Conservation (phyloP, 352 stramenopile genomes). For the Blastocystis sp. region DNA sequence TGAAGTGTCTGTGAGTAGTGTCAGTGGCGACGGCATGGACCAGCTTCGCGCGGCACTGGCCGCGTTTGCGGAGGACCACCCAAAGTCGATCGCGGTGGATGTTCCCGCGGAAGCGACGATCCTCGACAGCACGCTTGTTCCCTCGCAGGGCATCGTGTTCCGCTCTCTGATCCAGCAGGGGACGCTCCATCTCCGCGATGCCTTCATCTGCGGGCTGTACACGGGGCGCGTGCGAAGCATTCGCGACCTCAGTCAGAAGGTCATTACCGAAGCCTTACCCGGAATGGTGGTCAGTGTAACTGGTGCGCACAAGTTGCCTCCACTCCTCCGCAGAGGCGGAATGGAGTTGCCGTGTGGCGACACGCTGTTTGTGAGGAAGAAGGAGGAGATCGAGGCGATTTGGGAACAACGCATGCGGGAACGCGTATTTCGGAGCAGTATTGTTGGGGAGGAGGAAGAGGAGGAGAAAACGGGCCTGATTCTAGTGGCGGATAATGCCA, state of each 20-base stretch:
- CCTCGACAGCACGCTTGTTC: conserved; percentile 45
- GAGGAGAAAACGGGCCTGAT: not conserved
- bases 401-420: conserved; percentile 57
- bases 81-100: not conserved
- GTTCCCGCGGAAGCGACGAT: conserved; percentile 36
- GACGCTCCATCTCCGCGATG: not conserved
- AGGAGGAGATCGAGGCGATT: conserved; percentile 56
- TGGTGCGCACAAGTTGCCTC: conserved; percentile 12
- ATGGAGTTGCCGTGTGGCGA: conserved; percentile 17
- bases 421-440: not conserved
- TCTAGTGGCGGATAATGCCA: conserved; percentile 55
- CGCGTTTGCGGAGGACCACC: not conserved
- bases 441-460: not conserved
- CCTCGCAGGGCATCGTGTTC: conserved; percentile 55
- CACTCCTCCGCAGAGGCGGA: not conserved
- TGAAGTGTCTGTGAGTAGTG: not conserved
- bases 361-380: conserved; percentile 42
- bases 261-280: conserved; percentile 1
- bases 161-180: conserved; percentile 43
- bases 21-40: conserved; percentile 11
- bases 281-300: conserved; percentile 49
- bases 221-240: conserved; percentile 34
- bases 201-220: conserved; percentile 57
- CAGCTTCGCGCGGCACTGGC: conserved; percentile 18
- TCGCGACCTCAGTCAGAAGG: not conserved